A percentile compares a stretch with the other conserved stretches of the same genome.
phyloP scores from a whole-genome alignment of 768 basidiomycete species.

The Tephrocybe sp. region DNA sequence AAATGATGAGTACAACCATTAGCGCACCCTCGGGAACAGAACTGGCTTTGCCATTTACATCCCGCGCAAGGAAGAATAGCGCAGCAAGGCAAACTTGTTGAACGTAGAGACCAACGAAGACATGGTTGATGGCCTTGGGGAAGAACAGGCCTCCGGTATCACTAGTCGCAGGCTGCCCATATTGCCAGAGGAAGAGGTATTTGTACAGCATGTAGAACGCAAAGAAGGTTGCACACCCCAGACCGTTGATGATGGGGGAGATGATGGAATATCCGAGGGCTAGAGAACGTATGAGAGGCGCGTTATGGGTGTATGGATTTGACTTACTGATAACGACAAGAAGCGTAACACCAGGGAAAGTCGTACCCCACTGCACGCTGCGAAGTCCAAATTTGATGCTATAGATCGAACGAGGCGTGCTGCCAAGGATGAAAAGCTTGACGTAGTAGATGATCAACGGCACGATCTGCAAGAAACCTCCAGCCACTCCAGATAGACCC shows the following conservation, averaged over 20 bases:
- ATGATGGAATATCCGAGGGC: conserved; percentile 84
- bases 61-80: conserved; percentile 72
- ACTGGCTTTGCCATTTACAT: conserved; percentile 48
- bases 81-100: conserved; percentile 47
- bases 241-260: conserved; percentile 90
- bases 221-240: conserved; percentile 80
- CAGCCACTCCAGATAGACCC: conserved; percentile 75
- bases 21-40: conserved; percentile 75
- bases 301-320: background rate
- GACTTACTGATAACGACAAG: conserved; percentile 77
- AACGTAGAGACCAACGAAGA: conserved; percentile 93
- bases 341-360: conserved; percentile 70
- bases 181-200: conserved; percentile 81
- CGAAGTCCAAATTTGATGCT: conserved; percentile 75
- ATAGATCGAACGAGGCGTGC: conserved; percentile 84
- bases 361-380: conserved; percentile 73
- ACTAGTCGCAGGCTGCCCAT: conserved; percentile 60
- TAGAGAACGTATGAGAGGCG: conserved; percentile 20
- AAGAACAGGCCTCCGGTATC: conserved; percentile 96
- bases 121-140: conserved; percentile 89
- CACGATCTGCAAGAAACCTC: conserved; percentile 78
- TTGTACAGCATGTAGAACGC: conserved; percentile 83
- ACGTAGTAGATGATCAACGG: conserved; percentile 84
- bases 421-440: conserved; percentile 83
- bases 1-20: conserved; percentile 79